Conservation (phyloP, 2,329 filamentous ascomycete species). For the Trichoderma endophyticum region DNA sequence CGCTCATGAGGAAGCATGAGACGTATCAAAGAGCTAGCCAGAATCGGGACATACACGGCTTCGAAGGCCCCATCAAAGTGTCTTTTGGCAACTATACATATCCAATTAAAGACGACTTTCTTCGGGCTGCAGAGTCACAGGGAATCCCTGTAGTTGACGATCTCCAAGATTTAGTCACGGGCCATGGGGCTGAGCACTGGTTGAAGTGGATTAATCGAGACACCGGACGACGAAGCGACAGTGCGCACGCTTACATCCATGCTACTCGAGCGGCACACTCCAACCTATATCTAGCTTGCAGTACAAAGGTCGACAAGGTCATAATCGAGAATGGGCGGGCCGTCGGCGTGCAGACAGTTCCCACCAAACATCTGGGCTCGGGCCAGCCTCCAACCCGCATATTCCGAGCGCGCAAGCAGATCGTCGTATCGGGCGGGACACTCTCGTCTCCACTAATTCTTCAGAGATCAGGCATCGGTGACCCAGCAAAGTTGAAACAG, state of each 20-base stretch:
- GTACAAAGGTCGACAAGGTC: constrained; percentile 42
- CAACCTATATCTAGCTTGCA: constrained; percentile 33
- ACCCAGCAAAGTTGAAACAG: constrained; percentile 39
- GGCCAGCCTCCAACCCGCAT: constrained; percentile 25
- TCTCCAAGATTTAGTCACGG: constrained; percentile 45
- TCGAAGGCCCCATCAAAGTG: constrained; percentile 49
- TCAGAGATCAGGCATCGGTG: constrained; percentile 57
- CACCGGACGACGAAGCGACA: constrained; percentile 23
- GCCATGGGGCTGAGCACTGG: constrained; percentile 36
- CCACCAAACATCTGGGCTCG: constrained; percentile 41
- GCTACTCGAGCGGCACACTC: constrained; percentile 30
- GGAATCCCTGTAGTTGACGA: constrained; percentile 51
- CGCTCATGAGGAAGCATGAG: constrained; percentile 25
- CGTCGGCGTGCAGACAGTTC: constrained; percentile 53
- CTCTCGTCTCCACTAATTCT: constrained; percentile 51
- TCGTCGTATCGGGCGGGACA: constrained; percentile 47
- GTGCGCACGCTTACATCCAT: constrained; percentile 31
- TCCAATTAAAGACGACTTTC: constrained; percentile 44
- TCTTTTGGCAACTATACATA: constrained; percentile 45
- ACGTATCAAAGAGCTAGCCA: constrained; percentile 27
- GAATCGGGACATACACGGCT: constrained; percentile 39
- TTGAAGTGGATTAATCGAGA: constrained; percentile 40
- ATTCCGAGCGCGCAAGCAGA: constrained; percentile 53
- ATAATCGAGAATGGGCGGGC: constrained; percentile 53
- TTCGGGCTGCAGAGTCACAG: constrained; percentile 43